Base-by-base conservation (phyloP, 148 eudicot species). In the Rhododendron henanense region DNA sequence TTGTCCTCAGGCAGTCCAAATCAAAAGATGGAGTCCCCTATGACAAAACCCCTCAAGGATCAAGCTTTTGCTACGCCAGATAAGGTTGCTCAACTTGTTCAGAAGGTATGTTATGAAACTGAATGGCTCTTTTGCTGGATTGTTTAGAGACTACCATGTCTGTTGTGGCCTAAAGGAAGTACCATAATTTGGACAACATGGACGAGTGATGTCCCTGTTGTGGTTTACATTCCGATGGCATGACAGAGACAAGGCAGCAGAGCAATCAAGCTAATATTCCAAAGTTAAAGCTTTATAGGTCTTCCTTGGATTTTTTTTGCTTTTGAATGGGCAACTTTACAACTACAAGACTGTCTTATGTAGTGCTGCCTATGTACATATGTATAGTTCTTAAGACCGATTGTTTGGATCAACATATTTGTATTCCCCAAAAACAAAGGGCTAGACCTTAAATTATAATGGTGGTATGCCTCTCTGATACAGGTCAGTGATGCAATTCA, bases 61-160 rank as follows among this genome's bases (percentile, higher is more conserved):
- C 99, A 97, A 85, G 98, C 98, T 85, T 97, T 97, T 91, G 98
- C 99, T 82, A 89, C 94, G 71, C 94, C 98, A 44, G 98, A 95
- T 83, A 97, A 94, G 87, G 96, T 97, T 89, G 91, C 93, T 86
- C 98, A 95, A 90, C 90, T 97, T 85, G 92, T 92, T 85, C 93
- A 92, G 83, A 97, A 94, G 98, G 99, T 97, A 90, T 15, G 79
- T 39, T 59, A 15, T 44, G 33, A 41, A 44, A 76, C 23, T 35
- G 25, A 75, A 75, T 84, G 35, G 53, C 28, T 84, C 31, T 84
- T 74, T 73, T 45, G 33, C 45, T 33, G 37, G 48, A 41, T 13
- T 82, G 53, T 25, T 11, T 71, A 31, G 39, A 11, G 76, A 71
- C 14, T 71, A 71, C 39, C 2, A 16, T 33, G 75, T 28, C 37